Evolutionary conservation across 139 green algal genomes (phyloP), one percentile per base, ranked within the genome.

Genomic region (Gonium pectorale): DNA sequence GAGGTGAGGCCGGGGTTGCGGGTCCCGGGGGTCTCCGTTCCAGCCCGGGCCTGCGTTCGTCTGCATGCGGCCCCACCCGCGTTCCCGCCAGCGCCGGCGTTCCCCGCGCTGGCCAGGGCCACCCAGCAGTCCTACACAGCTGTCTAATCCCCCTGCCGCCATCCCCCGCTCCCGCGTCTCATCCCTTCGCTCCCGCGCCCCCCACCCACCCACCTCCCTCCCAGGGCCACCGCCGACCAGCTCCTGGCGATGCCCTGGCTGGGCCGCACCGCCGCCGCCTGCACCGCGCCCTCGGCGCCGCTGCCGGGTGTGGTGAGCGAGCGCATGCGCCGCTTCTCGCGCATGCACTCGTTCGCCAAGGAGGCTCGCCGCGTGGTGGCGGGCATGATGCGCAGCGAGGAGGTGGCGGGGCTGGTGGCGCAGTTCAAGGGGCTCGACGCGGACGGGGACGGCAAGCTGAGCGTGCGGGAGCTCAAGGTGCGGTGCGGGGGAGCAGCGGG

Each of bases 251-350:
- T 84, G 78, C 78, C 78, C 31, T 84, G 78, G 78, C 63, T 84
- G 19, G 62, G 62, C 64, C 62, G 62, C 46, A 66, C 62, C 40
- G 44, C 78, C n/a, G 43, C 62, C 33, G 33, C 62, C 78, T 84
- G 78, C 66, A 74, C 78, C n/a, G 78, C 78, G 26, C 46, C 62
- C 26, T 24, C 31, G 8, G 33, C 7, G 21, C 62, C 78, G 26
- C 78, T 89, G 43, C 83, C 87, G 56, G 79, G 79, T 22, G 87
- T 89, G 83, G 94, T 98, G 63, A 85, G 97, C 19, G 93, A 79
- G 56, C 92, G 96, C 60, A 92, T 99, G 71, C 91, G 93, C 49
- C 90, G 94, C 64, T 99, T 99, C 90, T 89, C 95, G 1, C 85
- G 60, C 68, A 96, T 98, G 93, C 98, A 98, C 91, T 96, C 94